Conservation (phyloP, 768 basidiomycete genomes). For the Phallus indusiatus region DNA sequence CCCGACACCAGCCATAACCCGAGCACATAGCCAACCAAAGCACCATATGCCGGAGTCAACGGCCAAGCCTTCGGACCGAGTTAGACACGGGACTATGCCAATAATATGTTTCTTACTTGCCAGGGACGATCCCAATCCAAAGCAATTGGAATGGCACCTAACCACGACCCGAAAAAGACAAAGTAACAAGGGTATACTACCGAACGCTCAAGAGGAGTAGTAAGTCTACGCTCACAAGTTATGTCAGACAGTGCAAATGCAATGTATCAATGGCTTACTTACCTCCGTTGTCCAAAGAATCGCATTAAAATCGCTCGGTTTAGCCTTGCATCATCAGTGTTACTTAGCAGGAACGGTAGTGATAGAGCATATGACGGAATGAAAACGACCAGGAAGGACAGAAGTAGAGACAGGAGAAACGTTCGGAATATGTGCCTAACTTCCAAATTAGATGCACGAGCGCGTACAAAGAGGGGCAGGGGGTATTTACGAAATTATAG, state of each 20-base stretch:
- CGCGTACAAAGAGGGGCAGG: neutral
- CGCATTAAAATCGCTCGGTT: conserved; percentile 63
- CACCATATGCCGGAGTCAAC: conserved; percentile 64
- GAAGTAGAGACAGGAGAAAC: conserved; percentile 54
- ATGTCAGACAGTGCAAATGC: neutral
- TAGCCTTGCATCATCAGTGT: conserved; percentile 34
- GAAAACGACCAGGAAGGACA: conserved; percentile 57
- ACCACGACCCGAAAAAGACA: conserved; percentile 66
- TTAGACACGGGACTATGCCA: conserved; percentile 3
- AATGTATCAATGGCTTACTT: conserved; percentile 8
- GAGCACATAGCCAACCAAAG: conserved; percentile 56
- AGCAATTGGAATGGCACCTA: conserved; percentile 74
- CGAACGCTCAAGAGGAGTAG: conserved; percentile 63
- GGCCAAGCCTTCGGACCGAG: conserved; percentile 59
- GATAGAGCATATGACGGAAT: conserved; percentile 66
- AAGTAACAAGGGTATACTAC: conserved; percentile 75
- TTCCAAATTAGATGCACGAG: conserved; percentile 2
- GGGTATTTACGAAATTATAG: conserved; percentile 43
- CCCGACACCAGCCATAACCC: conserved; percentile 36
- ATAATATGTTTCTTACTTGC: conserved; percentile 57
- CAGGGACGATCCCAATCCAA: conserved; percentile 97
- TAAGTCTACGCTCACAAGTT: conserved; percentile 27
- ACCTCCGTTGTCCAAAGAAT: conserved; percentile 78
- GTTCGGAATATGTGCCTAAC: conserved; percentile 50
- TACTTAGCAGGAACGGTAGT: conserved; percentile 36